These are phyloP conservation scores for Aspergillus indologenus DNA, from an alignment of 495 filamentous ascomycete species.

Conservation along the genomic window DNA sequence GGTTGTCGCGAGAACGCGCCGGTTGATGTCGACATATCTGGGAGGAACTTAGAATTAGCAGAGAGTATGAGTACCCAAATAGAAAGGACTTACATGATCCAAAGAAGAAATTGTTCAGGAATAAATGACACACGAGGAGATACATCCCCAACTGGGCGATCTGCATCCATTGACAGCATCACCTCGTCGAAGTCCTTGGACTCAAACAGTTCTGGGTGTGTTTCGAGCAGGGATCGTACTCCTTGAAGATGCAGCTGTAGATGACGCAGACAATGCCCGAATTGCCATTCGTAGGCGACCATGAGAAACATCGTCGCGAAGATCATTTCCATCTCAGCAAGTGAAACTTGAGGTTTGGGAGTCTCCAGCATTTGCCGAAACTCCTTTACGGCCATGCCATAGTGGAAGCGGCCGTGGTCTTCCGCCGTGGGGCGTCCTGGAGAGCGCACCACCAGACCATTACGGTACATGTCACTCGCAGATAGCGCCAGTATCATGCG, in stretches of 20 bases:
- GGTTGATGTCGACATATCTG: conserved; percentile 41
- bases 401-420: conserved; percentile 41
- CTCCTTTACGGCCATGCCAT: conserved; percentile 41
- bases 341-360: conserved; percentile 27
- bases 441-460: conserved; percentile 28
- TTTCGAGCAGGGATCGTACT: conserved; percentile 37
- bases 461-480: conserved; percentile 42
- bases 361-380: conserved; percentile 41
- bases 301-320: conserved; percentile 45
- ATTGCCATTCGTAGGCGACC: conserved; percentile 44
- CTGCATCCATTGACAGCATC: conserved; percentile 25
- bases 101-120: conserved; percentile 39
- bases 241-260: conserved; percentile 42
- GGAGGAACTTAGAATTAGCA: conserved; percentile 8
- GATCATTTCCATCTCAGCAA: conserved; percentile 34
- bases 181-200: conserved; percentile 35
- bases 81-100: conserved; percentile 33
- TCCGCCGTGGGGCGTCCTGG: conserved; percentile 35
- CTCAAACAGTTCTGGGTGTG: conserved; percentile 39
- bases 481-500: conserved; percentile 43
- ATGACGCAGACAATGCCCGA: conserved; percentile 39
- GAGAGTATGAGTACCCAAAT: background rate
- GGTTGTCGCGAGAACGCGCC: conserved; percentile 32
- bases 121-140: conserved; percentile 36
- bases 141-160: conserved; percentile 12